These are phyloP conservation scores for Acanthamoeba castellanii DNA, from an alignment of 208 protist species.

Conservation along the genomic window DNA sequence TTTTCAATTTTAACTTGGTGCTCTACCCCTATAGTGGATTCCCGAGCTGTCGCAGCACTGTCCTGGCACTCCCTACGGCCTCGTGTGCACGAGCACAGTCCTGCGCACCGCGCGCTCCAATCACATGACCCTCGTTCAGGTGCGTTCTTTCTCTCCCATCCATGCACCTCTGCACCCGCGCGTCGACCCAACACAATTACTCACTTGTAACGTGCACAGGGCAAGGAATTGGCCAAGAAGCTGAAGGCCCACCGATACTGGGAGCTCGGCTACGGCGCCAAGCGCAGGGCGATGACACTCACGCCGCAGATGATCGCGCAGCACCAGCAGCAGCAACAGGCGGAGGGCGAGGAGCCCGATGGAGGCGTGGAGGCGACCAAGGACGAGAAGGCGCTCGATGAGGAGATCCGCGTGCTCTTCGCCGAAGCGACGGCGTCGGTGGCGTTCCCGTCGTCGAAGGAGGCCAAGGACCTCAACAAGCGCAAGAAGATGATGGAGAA, in stretches of 20 bases:
- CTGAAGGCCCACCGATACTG: conserved; percentile 14
- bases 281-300: not conserved
- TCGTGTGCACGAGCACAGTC: conserved; percentile 77
- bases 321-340: not conserved
- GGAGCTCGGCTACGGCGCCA: conserved; percentile 34
- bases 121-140: conserved; percentile 7
- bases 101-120: conserved; percentile 64
- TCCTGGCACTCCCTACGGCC: conserved; percentile 76
- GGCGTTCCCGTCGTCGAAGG: conserved; percentile 39
- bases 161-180: not conserved
- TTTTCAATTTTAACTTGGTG: not conserved
- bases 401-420: conserved; percentile 36
- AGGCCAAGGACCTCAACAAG: conserved; percentile 54
- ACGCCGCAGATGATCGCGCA: not conserved
- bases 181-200: not conserved
- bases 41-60: conserved; percentile 80
- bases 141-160: not conserved
- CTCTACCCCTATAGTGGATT: conserved; percentile 68
- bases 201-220: not conserved
- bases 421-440: not conserved
- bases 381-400: conserved; percentile 45
- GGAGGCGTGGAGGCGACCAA: not conserved
- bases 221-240: conserved; percentile 61
- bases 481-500: conserved; percentile 46
- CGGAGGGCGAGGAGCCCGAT: not conserved